phyloP scores from a whole-genome alignment of 208 protist genomes.

The Hexamita inflata region DNA sequence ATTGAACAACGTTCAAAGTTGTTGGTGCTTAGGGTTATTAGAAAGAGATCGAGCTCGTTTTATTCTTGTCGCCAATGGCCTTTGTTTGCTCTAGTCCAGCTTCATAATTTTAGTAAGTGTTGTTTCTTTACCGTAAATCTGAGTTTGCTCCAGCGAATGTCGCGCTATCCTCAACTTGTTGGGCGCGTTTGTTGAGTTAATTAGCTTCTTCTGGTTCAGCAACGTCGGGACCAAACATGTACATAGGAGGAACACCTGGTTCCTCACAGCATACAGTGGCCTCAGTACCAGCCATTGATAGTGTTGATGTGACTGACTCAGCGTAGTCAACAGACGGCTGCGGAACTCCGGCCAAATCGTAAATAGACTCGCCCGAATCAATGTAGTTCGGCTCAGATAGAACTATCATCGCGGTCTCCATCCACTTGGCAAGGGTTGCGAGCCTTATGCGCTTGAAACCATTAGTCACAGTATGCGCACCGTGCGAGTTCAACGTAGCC shows the following conservation, averaged over 20 bases:
- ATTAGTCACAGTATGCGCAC: background rate
- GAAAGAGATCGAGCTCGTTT: background rate
- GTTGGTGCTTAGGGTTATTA: background rate
- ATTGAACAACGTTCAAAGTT: background rate
- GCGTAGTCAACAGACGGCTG: background rate
- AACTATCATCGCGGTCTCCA: conserved; percentile 17
- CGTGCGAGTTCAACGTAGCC: background rate
- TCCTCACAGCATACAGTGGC: conserved; percentile 17
- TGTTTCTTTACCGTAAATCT: background rate
- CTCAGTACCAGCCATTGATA: conserved; percentile 26
- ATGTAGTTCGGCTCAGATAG: conserved; percentile 14
- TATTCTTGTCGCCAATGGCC: conserved; percentile 3
- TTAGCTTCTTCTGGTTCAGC: no score
- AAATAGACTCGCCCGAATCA: conserved; percentile 21
- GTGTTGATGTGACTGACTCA: background rate
- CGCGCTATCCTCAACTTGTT: background rate
- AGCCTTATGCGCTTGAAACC: conserved; percentile 14
- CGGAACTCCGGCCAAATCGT: background rate
- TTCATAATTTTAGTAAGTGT: background rate
- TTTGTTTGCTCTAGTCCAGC: background rate
- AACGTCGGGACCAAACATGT: conserved; percentile 11
- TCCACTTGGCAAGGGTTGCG: conserved; percentile 6
- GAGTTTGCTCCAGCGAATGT: background rate
- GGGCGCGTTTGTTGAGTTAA: no score
- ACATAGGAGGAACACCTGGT: conserved; percentile 17